Base-by-base conservation (phyloP, 495 filamentous ascomycete genomes). In the Penicillium robsamsonii region DNA sequence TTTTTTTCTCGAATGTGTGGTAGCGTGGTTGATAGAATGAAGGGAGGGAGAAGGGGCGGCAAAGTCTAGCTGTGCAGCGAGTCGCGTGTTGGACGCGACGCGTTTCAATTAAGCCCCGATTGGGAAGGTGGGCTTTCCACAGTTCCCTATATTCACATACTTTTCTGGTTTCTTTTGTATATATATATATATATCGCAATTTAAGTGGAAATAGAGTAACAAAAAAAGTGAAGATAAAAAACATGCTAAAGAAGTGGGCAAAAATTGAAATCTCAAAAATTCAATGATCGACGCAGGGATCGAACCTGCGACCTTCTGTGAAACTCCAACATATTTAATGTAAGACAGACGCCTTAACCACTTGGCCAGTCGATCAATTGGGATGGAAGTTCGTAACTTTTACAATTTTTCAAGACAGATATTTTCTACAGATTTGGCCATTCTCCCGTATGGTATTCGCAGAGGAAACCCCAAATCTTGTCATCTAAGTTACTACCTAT, bases 71-170 rank as follows among this genome's bases (percentile, higher is more conserved):
- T 60, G 49, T 58, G 52, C 45, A 47, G 24, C 56, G 62, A 53
- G 60, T 67, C 70, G 69, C 71, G 69, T 70, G 30, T n/a, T 37
- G 17, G 31, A 69, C 65, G 65, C 67, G 71, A 68, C 65, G 51
- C 59, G 46, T 63, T 65, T 63, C 67, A 73, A 71, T 73, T 74
- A 67, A 70, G 54, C 59, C 68, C 66, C 40, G 42, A 61, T 70
- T 47, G 17, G 70, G 67, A 58, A 60, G 43, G 30, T 35, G 18
- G 27, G 12, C 11, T 10, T 46, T 25, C 24, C 30, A 37, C n/a
- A 27, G 20, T 22, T 29, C 4, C 44, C 12, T 29, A 37, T n/a
- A n/a, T 29, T 29, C 4, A 8, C 24, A n/a, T 7, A 7, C 22
- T 11, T 37, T 24, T 5, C 22, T 25, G 31, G 13, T 27, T n/a